Base-by-base conservation (phyloP, 2,329 filamentous ascomycete species). In the Hysterium pulicare region DNA sequence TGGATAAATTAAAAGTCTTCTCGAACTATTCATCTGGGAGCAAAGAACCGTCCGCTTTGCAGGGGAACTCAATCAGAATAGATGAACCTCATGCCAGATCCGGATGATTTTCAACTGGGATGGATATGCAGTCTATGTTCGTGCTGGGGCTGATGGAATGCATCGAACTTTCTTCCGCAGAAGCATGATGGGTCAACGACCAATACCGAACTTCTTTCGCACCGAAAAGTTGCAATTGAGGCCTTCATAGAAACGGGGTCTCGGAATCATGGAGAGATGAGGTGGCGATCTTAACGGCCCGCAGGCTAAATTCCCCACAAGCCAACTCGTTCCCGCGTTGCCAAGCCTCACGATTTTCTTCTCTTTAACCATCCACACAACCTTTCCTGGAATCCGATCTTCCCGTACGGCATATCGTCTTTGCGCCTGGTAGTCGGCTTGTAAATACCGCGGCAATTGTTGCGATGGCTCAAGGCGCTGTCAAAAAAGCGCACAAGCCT, bases 381-480 rank as follows among this genome's bases (percentile, higher is more conserved):
- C 11, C 32, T n/a, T 5, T 19, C 16, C 32, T 34, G n/a, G n/a
- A n/a, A n/a, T n/a, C n/a, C n/a, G n/a, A n/a, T n/a, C n/a, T n/a
- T n/a, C n/a, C n/a, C n/a, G n/a, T n/a, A n/a, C n/a, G n/a, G n/a
- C n/a, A n/a, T n/a, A n/a, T n/a, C n/a, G n/a, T n/a, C n/a, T n/a
- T n/a, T n/a, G n/a, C n/a, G n/a, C n/a, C n/a, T n/a, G n/a, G n/a
- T n/a, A n/a, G n/a, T n/a, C n/a, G n/a, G n/a, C n/a, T n/a, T n/a
- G n/a, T n/a, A n/a, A n/a, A n/a, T n/a, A n/a, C n/a, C n/a, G n/a
- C n/a, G n/a, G n/a, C n/a, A n/a, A n/a, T n/a, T n/a, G n/a, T 32
- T 11, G 17, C 36, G 47, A 76, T 75, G 73, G 71, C 71, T 16
- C 73, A 76, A 67, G 72, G 72, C 45, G 55, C 62, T 26, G 54